These are phyloP conservation scores for Hypoxylon rubiginosum DNA, from an alignment of 2,329 filamentous ascomycete species.

Conservation along the genomic window DNA sequence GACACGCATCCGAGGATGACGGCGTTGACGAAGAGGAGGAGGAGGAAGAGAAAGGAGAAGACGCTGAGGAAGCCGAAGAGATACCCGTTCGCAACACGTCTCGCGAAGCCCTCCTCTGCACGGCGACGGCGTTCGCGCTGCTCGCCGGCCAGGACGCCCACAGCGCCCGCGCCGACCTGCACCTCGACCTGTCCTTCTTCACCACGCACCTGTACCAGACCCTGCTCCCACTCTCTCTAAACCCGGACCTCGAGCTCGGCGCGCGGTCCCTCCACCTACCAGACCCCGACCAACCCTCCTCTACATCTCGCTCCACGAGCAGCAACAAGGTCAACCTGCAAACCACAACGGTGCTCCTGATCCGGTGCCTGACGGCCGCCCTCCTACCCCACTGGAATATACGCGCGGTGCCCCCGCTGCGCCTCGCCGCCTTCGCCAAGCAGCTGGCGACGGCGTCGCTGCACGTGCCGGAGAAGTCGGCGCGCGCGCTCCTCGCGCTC, in stretches of 20 bases:
- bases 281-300: constrained; percentile 68
- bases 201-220: constrained; percentile 92
- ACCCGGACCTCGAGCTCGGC: constrained; percentile 88
- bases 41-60: constrained; percentile 62
- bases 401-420: constrained; percentile 81
- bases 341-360: constrained; percentile 91
- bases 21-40: constrained; percentile 58
- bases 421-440: constrained; percentile 93
- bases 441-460: constrained; percentile 85
- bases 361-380: constrained; percentile 86
- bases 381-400: constrained; percentile 82
- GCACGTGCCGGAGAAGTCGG: constrained; percentile 91
- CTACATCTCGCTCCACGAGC: constrained; percentile 58
- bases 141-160: constrained; percentile 93
- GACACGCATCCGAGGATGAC: constrained; percentile 74
- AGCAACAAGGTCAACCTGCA: constrained; percentile 88
- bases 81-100: constrained; percentile 76
- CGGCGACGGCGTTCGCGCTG: constrained; percentile 95
- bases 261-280: constrained; percentile 78
- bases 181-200: constrained; percentile 95
- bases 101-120: constrained; percentile 91
- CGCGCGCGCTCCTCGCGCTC: constrained; percentile 82
- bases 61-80: constrained; percentile 63
- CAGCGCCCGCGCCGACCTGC: constrained; percentile 83
- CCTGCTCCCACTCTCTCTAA: constrained; percentile 81